Percentiles rank a stretch among this genome's conserved stretches.
phyloP scores from a whole-genome alignment of 1,139 yeast genomes.

The Saccharomycopsis phalli region DNA sequence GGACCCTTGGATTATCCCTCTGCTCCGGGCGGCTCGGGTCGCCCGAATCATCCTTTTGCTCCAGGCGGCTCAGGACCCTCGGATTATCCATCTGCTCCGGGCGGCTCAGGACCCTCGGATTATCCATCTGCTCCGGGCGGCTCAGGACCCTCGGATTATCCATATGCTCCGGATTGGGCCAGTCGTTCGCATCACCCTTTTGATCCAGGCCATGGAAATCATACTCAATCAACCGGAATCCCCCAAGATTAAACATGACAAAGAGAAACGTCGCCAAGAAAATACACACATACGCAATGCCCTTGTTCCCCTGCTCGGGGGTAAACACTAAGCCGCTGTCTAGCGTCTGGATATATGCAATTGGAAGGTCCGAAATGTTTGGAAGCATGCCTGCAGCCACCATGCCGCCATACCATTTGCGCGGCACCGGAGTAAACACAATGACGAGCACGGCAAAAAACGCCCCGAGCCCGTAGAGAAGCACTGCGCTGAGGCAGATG shows the following conservation, averaged over 20 bases:
- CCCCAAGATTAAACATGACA: constrained; percentile 70
- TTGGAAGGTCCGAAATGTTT: constrained; percentile 80
- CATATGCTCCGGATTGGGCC: background rate
- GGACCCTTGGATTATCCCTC: background rate
- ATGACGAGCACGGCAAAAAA: constrained; percentile 25
- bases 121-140: background rate
- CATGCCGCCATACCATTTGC: constrained; percentile 71
- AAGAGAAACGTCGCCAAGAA: constrained; percentile 64
- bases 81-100: background rate
- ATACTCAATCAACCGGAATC: constrained; percentile 42
- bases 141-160: background rate
- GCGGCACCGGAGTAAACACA: constrained; percentile 45
- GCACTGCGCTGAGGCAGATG: constrained; percentile 52
- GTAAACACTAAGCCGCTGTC: constrained; percentile 57
- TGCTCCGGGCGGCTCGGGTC: background rate
- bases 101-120: background rate
- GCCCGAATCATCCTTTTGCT: background rate
- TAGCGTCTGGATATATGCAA: constrained; percentile 79
- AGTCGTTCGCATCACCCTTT: background rate
- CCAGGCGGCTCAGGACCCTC: background rate
- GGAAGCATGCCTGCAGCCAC: constrained; percentile 71
- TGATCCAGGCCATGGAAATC: constrained; percentile 34
- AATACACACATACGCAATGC: constrained; percentile 78
- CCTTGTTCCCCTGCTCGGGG: constrained; percentile 49
- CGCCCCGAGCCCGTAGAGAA: constrained; percentile 33